phyloP scores from a whole-genome alignment of 148 eudicot genomes.

The Vaccinium darrowii region DNA sequence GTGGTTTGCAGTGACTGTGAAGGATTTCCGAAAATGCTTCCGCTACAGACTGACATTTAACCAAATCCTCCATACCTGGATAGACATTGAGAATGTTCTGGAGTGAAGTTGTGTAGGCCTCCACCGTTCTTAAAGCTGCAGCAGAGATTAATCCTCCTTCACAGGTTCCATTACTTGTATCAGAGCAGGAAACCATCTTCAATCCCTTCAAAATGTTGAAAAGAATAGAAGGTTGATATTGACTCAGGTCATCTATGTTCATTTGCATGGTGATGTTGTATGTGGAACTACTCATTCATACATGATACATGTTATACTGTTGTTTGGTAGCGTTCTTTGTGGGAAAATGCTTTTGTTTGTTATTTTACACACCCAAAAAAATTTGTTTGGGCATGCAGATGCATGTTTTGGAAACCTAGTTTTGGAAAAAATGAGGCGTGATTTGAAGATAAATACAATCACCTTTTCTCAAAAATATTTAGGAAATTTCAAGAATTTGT shows the following conservation, averaged over 20 bases:
- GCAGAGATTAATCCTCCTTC: conserved; percentile 40
- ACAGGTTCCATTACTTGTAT: conserved; percentile 35
- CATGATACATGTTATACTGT: not conserved
- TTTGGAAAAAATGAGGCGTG: not conserved
- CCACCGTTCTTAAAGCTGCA: conserved; percentile 29
- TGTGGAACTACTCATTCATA: not conserved
- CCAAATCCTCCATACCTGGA: conserved; percentile 61
- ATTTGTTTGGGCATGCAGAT: not conserved
- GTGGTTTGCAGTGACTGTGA: conserved; percentile 56
- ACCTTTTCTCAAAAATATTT: not conserved
- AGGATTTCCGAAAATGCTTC: conserved; percentile 57
- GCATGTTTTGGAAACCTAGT: not conserved
- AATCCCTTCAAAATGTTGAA: conserved; percentile 31
- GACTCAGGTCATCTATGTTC: not conserved
- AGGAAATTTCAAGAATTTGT: not conserved
- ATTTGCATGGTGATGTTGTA: not conserved
- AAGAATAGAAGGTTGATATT: not conserved
- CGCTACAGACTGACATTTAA: conserved; percentile 59
- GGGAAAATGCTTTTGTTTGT: not conserved
- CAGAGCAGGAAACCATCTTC: conserved; percentile 52
- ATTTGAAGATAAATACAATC: not conserved
- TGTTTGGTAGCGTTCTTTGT: not conserved
- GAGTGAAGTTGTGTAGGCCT: conserved; percentile 52
- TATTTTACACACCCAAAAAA: not conserved
- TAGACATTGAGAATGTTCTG: conserved; percentile 55